Evolutionary conservation across 495 filamentous ascomycete genomes (phyloP), one percentile per base, ranked within the genome.

Genomic region (Annulohypoxylon nitens): DNA sequence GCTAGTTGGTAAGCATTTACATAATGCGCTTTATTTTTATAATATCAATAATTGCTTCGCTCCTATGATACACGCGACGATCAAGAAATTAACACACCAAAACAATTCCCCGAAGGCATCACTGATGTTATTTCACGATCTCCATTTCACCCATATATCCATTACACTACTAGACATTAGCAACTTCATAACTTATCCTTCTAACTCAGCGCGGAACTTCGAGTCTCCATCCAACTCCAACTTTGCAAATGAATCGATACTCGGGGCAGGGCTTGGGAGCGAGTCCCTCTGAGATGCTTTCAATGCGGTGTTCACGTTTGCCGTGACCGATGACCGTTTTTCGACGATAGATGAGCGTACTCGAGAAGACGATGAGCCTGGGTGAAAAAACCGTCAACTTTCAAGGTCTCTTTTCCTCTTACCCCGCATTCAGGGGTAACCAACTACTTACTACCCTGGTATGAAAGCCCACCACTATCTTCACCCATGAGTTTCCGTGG

Each of bases 401-500:
- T 55, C 76, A 73, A 23, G 10, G 14, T 6, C 25, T 23, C 10
- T 33, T 54, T 43, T 4, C 14, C 11, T 18, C n/a, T 36, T 16
- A 14, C 8, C 18, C 70, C n/a, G 36, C 10, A 7, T 11, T 16
- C 2, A 59, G 43, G 20, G 16, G 6, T 33, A 18, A 25, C 4
- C 16, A 8, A 26, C 47, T 25, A 72, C 67, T 48, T 54, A 83
- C 83, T 57, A 78, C 78, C 61, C 71, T 82, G 76, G 75, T 72
- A 77, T 64, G 70, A 45, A 70, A 82, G 25, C 26, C 73, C 67
- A 41, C 70, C 64, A 18, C 67, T 68, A 65, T 78, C 76, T 57
- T 77, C 74, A 16, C 70, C 78, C 60, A 76, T 81, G 47, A 83
- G 64, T 3, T 51, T 64, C 3, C 80, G 69, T 34, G 81, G 81